Conservation (phyloP, 768 basidiomycete genomes). For the Mycena albidolilacea region DNA sequence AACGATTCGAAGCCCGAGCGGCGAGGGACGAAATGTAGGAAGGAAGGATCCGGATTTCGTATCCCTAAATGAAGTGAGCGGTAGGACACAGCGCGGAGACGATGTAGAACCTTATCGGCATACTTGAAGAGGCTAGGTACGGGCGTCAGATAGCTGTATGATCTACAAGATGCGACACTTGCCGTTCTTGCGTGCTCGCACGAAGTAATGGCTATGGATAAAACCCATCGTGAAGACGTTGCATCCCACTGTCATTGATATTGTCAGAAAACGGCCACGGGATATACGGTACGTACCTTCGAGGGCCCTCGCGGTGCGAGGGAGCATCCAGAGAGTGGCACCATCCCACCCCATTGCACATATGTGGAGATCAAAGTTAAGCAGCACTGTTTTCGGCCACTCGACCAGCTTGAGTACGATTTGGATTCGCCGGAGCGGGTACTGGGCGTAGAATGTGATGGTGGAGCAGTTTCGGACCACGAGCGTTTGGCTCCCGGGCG, state of each 20-base stretch:
- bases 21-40: slow-evolving; percentile 24
- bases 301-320: slow-evolving; percentile 29
- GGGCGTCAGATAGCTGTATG: not conserved
- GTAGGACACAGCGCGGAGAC: not conserved
- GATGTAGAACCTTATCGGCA: slow-evolving; percentile 20
- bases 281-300: slow-evolving; percentile 18
- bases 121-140: slow-evolving; percentile 26
- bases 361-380: slow-evolving; percentile 30
- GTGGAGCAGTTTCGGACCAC: slow-evolving; percentile 23
- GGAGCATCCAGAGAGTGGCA: slow-evolving; percentile 21
- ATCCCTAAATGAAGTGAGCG: slow-evolving; percentile 15
- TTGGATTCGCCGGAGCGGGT: slow-evolving; percentile 2
- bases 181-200: slow-evolving; percentile 19
- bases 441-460: slow-evolving; percentile 30
- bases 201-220: slow-evolving; percentile 17
- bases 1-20: not conserved
- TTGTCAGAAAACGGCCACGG: not conserved
- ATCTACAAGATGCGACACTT: not conserved
- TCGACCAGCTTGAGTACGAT: slow-evolving; percentile 19
- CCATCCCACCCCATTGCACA: slow-evolving; percentile 38
- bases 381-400: slow-evolving; percentile 18
- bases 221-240: slow-evolving; percentile 27
- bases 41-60: slow-evolving; percentile 26
- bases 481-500: slow-evolving; percentile 3
- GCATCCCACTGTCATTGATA: slow-evolving; percentile 15